Evolutionary conservation across 495 filamentous ascomycete genomes (phyloP).

Genomic region (Lophium mytilinum): DNA sequence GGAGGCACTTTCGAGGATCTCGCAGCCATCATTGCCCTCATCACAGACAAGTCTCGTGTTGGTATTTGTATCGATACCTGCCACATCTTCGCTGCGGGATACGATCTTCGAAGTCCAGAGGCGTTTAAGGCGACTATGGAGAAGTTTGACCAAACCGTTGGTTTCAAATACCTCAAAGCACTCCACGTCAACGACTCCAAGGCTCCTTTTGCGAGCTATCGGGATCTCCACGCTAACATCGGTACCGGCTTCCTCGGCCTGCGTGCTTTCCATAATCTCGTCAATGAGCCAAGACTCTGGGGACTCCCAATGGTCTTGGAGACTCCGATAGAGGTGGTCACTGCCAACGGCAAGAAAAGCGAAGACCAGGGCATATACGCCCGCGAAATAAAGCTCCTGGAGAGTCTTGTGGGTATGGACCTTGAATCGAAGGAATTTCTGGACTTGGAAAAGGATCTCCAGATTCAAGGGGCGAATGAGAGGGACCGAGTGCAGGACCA

Average conservation of each 20-base stretch:
- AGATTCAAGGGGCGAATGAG: conserved; percentile 60
- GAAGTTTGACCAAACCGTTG: conserved; percentile 73
- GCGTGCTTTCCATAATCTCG: conserved; percentile 79
- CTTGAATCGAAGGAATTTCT: conserved; percentile 60
- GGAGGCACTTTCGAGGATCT: conserved; percentile 80
- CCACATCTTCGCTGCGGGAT: conserved; percentile 87
- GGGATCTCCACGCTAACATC: conserved; percentile 90
- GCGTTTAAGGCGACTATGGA: conserved; percentile 65
- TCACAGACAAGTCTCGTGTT: conserved; percentile 77
- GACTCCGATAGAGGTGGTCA: conserved; percentile 75
- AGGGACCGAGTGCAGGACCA: conserved; percentile 67
- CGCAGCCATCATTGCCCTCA: conserved; percentile 65
- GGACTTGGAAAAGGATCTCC: conserved; percentile 51
- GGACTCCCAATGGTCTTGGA: conserved; percentile 86
- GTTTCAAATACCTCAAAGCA: conserved; percentile 69
- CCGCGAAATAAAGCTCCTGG: conserved; percentile 52
- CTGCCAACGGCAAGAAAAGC: conserved; percentile 62
- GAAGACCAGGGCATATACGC: conserved; percentile 47
- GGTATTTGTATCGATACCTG: conserved; percentile 96
- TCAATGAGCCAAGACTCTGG: conserved; percentile 73
- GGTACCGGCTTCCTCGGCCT: conserved; percentile 87
- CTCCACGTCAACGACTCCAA: conserved; percentile 93
- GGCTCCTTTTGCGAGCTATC: conserved; percentile 65
- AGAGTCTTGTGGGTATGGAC: conserved; percentile 79
- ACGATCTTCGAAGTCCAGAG: conserved; percentile 71